Base-by-base conservation (phyloP, 208 protist genomes). In the Wallacemonas sp. region DNA sequence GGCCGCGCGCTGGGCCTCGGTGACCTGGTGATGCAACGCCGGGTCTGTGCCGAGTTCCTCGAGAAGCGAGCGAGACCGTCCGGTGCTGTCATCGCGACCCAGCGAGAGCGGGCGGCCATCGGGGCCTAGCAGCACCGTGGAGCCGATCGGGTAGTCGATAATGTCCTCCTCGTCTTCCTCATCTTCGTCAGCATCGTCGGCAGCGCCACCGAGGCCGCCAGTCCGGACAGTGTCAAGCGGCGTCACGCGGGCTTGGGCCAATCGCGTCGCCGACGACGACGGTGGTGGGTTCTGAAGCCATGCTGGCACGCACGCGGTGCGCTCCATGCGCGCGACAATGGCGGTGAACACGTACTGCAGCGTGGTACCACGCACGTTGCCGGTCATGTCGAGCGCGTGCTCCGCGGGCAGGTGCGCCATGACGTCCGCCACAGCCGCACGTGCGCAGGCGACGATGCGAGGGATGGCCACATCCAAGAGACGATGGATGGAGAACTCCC, bases 401-500 rank as follows among this genome's bases (percentile, higher is more conserved):
- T 61, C 57, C 23, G 10, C 33, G 2, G 78, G 67, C 12, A 62
- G 64, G 3, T 61, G 41, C 28, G 64, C 68, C 22, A 89, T 55
- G 28, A 65, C 75, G 22, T 68, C 25, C 26, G 68, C 73, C 23
- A 90, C 81, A 5, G 74, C 79, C 12, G 32, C 55, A 10, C 62
- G 29, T 23, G 87, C 79, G 2, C 57, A 72, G 4, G 67, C 76
- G 1, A 82, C 76, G 28, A 88, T 76, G 42, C 69, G 79, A 7
- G 84, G 79, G 11, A 81, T 55, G 16, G 82, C 79, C 26, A 72
- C 16, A 25, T 67, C 55, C 16, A 93, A 69, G 3, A 85, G 52
- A 7, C 69, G 67, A 3, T 78, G 68, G 32, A 93, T 79, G 29
- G 74, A 93, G 61, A 89, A 90, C 36, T 46, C 65, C 3, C 50